Evolutionary conservation across 768 basidiomycete genomes (phyloP).

Genomic region (Symmetrospora coprosmae): DNA sequence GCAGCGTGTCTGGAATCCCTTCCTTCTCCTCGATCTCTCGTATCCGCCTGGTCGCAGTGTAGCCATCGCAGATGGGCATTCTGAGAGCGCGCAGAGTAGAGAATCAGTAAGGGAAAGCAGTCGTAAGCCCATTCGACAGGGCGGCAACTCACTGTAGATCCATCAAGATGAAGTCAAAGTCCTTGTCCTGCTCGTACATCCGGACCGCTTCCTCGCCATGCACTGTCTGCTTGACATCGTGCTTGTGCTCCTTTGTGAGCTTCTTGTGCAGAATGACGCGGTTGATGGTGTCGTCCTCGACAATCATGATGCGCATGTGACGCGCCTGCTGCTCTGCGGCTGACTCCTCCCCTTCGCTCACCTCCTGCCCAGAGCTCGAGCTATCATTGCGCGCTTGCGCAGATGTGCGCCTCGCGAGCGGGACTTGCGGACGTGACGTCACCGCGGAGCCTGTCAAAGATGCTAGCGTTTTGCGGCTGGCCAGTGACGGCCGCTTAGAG

Average conservation of each 20-base stretch:
- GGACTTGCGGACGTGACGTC: slow-evolving; percentile 21
- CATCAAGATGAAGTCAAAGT: slow-evolving; percentile 65
- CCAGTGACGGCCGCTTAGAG: not conserved
- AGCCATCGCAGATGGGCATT: slow-evolving; percentile 68
- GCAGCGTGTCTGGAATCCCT: not conserved
- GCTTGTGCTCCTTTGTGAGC: slow-evolving; percentile 52
- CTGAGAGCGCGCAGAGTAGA: slow-evolving; percentile 36
- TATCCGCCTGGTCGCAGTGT: slow-evolving; percentile 54
- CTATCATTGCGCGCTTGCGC: not conserved
- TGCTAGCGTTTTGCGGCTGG: not conserved
- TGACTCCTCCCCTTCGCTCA: not conserved
- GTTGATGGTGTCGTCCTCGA: slow-evolving; percentile 46
- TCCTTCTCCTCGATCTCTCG: slow-evolving; percentile 46
- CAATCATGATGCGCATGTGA: slow-evolving; percentile 47
- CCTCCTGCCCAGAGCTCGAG: not conserved
- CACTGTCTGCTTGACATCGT: slow-evolving; percentile 47
- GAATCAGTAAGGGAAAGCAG: not conserved
- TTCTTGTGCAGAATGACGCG: slow-evolving; percentile 56
- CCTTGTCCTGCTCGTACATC: slow-evolving; percentile 44
- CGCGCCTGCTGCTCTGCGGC: not conserved
- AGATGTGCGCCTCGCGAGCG: not conserved
- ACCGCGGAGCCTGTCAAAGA: not conserved
- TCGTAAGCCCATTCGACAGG: not conserved
- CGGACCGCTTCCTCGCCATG: slow-evolving; percentile 65
- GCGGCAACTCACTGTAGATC: slow-evolving; percentile 48